phyloP scores from a whole-genome alignment of 148 eudicot species.

The Nepenthes gracilis region DNA sequence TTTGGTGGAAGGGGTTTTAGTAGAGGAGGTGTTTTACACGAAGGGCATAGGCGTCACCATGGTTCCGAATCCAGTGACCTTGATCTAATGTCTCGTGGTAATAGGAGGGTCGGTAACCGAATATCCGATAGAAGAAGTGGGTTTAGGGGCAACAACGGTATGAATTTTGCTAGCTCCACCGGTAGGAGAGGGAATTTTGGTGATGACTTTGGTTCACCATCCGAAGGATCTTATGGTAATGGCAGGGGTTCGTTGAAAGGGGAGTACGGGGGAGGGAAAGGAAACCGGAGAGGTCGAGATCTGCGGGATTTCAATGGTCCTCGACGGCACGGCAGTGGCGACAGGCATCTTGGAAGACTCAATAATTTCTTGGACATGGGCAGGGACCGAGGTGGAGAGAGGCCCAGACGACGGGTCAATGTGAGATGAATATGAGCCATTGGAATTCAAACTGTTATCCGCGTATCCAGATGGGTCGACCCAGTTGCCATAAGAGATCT shows the following conservation, averaged over 20 bases:
- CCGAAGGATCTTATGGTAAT: conserved; percentile 1
- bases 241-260: background rate
- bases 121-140: background rate
- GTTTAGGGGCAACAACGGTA: background rate
- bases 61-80: conserved; percentile 19
- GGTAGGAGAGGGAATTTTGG: conserved; percentile 11
- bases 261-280: conserved; percentile 4
- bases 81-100: conserved; percentile 21
- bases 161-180: no score
- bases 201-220: conserved; percentile 4
- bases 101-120: background rate
- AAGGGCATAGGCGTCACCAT: conserved; percentile 2
- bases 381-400: conserved; percentile 27
- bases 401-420: conserved; percentile 22
- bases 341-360: conserved; percentile 21
- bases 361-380: conserved; percentile 21
- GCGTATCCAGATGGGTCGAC: no score
- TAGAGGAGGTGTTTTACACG: conserved; percentile 11
- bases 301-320: conserved; percentile 11
- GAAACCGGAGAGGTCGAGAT: conserved; percentile 11
- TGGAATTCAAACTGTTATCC: no score
- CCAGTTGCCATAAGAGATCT: no score
- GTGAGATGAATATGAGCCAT: no score
- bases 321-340: conserved; percentile 18
- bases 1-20: conserved; percentile 17